A percentile compares a stretch with the other conserved stretches of the same genome.
These are phyloP conservation scores for Arxiozyma telluris DNA, from an alignment of 1,139 yeast genomes.

Conservation along the genomic window DNA sequence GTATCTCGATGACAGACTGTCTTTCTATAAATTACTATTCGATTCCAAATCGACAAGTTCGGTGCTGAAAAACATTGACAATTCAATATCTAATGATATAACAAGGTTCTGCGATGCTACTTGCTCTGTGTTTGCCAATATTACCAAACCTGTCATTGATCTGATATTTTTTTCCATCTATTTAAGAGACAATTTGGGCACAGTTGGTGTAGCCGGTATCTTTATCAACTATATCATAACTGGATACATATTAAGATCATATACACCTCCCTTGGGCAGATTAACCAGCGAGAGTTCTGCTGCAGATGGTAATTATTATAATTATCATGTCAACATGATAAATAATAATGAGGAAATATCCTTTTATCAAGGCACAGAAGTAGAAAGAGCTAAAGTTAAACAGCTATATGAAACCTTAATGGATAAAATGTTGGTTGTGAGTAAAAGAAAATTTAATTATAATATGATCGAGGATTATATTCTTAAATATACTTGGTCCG, in stretches of 20 bases:
- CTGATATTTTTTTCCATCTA: slow-evolving; percentile 80
- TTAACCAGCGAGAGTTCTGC: slow-evolving; percentile 64
- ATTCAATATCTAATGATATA: slow-evolving; percentile 41
- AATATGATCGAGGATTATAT: slow-evolving; percentile 78
- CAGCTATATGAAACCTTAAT: slow-evolving; percentile 53
- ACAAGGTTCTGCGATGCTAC: slow-evolving; percentile 50
- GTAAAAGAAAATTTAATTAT: slow-evolving; percentile 46
- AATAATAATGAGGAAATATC: slow-evolving; percentile 92
- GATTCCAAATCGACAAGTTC: slow-evolving; percentile 34
- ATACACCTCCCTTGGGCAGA: slow-evolving; percentile 83
- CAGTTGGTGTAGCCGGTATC: slow-evolving; percentile 74
- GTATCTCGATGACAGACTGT: slow-evolving; percentile 72
- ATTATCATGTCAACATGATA: slow-evolving; percentile 75
- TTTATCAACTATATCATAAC: slow-evolving; percentile 73
- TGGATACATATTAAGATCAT: slow-evolving; percentile 61
- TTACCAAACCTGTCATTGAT: slow-evolving; percentile 89
- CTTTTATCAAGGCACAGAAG: slow-evolving; percentile 81
- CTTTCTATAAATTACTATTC: slow-evolving; percentile 65
- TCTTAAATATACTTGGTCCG: slow-evolving; percentile 89
- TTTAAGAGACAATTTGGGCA: slow-evolving; percentile 76
- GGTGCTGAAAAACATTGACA: slow-evolving; percentile 45
- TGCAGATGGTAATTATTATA: slow-evolving; percentile 83
- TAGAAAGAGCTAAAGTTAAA: slow-evolving; percentile 62
- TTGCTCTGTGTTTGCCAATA: slow-evolving; percentile 73
- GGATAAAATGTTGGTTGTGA: slow-evolving; percentile 38